A percentile compares a stretch with the other conserved stretches of the same genome.
Conservation (phyloP, 306 rosid species). For the Cicer yamashitae region DNA sequence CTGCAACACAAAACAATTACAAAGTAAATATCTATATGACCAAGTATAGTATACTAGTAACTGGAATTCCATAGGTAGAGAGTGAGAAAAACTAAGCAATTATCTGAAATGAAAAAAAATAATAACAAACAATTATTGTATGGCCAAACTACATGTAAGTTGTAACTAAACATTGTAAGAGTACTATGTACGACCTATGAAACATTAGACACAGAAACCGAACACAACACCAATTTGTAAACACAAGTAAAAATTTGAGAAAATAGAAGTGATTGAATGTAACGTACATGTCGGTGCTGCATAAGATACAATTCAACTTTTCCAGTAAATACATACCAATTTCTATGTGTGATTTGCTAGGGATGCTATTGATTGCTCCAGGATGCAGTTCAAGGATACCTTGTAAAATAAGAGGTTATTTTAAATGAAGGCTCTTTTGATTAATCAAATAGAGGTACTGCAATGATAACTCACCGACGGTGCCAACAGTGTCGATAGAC, state of each 20-base stretch:
- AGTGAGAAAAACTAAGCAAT: background rate
- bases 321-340: constrained; percentile 64
- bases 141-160: constrained; percentile 25
- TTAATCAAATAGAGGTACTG: background rate
- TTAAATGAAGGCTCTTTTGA: constrained; percentile 12
- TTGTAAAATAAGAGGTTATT: constrained; percentile 43
- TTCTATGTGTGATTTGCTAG: constrained; percentile 87
- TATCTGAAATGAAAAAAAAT: background rate
- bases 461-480: constrained; percentile 69
- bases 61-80: constrained; percentile 30
- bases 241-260: too few species aligned
- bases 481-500: constrained; percentile 92
- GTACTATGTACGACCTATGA: constrained; percentile 14
- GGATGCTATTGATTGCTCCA: constrained; percentile 97
- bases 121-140: constrained; percentile 33
- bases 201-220: too few species aligned
- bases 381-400: constrained; percentile 92
- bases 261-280: too few species aligned
- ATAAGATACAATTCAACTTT: background rate
- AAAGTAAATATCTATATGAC: constrained; percentile 19
- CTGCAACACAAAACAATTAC: constrained; percentile 51
- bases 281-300: too few species aligned
- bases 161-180: constrained; percentile 18
- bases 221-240: too few species aligned
- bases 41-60: constrained; percentile 21